Base-by-base conservation (phyloP, 257 asterid species). In the Forsythia viridissima region DNA sequence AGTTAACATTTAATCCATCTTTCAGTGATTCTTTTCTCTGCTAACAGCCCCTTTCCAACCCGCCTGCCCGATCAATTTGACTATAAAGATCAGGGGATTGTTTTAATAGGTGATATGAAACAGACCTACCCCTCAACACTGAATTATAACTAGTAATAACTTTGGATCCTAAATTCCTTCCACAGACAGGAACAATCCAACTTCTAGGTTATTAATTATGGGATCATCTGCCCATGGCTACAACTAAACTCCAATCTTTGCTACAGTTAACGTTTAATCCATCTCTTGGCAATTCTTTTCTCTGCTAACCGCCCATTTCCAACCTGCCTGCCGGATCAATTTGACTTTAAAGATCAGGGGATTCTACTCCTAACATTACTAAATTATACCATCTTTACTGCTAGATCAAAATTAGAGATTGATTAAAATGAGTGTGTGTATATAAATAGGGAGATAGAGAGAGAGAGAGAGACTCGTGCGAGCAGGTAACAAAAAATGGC, bases 191-290 rank as follows among this genome's bases (percentile, higher is more conserved):
- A 66, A 34, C 16, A 72, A 48, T 51, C 76, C 61, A 40, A 66
- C 63, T 76, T 51, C 55, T 52, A 40, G 12, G 7, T 44, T 63
- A 68, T 77, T 73, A 48, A 67, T 43, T 59, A 40, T 20, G 20
- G 51, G 70, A 61, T 79, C 77, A 48, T 42, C 21, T 39, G 16
- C 63, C 79, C 75, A 37, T 20, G 57, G 42, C 21, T 75, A 76
- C 52, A 20, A 39, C 39, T 42, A 20, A 36, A 40, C 8, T 30
- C 61, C 30, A 48, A 30, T 44, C 37, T 48, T 48, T 48, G 57
- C 63, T 43, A 43, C 8, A 6, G 10, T 12, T 43, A 43, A 7
- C 9, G 2, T 30, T 24, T 30, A 30, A 30, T 30, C 34, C 34
- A 30, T 30, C 34, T 30, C 34, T 30, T 1, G 1, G 34, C 34